Evolutionary conservation across 805 yeast genomes (phyloP), one percentile per base, ranked within the genome.

Genomic region (Yarrowia phangngaensis): DNA sequence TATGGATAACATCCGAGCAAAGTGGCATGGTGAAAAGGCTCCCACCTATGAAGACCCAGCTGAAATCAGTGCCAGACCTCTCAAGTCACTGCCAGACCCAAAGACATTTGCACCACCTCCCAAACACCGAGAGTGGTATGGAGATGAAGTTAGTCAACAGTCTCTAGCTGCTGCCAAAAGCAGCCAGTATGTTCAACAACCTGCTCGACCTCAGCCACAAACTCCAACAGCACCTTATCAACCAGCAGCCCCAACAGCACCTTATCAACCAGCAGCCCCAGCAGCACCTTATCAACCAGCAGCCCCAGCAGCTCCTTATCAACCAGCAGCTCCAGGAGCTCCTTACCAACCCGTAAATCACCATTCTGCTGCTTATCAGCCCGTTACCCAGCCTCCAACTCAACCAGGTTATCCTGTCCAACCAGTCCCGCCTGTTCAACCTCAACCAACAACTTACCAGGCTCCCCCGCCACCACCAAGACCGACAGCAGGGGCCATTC

Each of bases 31-130:
- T 16, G 27, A 30, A n/a, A 9, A 12, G 4, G 14, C 34, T 7
- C 14, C 23, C 20, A 19, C 11, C 24, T 13, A 19, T 7, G 40
- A 31, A 3, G 24, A 16, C 6, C 16, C 26, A 5, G 33, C 43
- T 7, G 53, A 45, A 9, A 43, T 56, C 31, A 20, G 4, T 16
- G 59, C 61, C n/a, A 33, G 64, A 20, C 61, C 69, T 13, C 29
- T 65, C 53, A 33, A 59, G n/a, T 53, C 66, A 4, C 50, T 65
- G 35, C 60, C 53, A 24, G 66, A 67, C 45, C 64, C 72, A 15
- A 54, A 52, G 9, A 45, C 68, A 8, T 64, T 70, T 47, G 75
- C 76, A 3, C 64, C 71, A 8, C 77, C 77, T 1, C 80, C 80
- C 0, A 63, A 58, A 43, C 65, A 76, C 27, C 62, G 60, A 20